These are phyloP conservation scores for Kazachstania kunashirensis DNA, from an alignment of 805 yeast species.

Conservation along the genomic window DNA sequence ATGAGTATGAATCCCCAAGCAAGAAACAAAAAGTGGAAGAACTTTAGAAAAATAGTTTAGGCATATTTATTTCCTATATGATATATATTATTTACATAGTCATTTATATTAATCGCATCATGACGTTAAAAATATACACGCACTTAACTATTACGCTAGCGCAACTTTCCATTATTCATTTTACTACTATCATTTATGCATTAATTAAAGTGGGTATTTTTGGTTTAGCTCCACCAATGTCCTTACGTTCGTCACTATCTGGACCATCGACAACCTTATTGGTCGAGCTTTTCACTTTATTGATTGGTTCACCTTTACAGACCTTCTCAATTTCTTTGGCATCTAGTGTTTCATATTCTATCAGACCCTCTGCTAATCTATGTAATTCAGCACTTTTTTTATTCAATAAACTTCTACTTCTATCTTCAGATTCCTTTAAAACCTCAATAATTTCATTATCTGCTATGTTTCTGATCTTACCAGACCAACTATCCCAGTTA, in stretches of 20 bases:
- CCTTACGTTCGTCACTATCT: conserved; percentile 37
- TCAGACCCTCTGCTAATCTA: conserved; percentile 82
- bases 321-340: conserved; percentile 83
- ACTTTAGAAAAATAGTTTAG: too few relatives aligned
- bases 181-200: conserved; percentile 10
- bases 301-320: conserved; percentile 67
- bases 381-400: conserved; percentile 62
- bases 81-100: conserved; percentile 6
- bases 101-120: conserved; percentile 2
- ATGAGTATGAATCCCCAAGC: conserved; percentile 3
- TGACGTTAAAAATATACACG: too few relatives aligned
- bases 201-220: conserved; percentile 26
- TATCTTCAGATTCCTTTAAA: conserved; percentile 63
- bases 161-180: too few relatives aligned
- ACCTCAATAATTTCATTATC: conserved; percentile 82
- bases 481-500: conserved; percentile 93
- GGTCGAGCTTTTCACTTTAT: conserved; percentile 56
- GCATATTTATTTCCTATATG: too few relatives aligned
- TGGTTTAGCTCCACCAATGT: conserved; percentile 27
- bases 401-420: conserved; percentile 61
- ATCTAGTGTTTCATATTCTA: conserved; percentile 91
- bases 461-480: conserved; percentile 76
- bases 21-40: conserved; percentile 11
- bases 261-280: conserved; percentile 65
- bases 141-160: background rate